These are phyloP conservation scores for Aegle marmelos DNA, from an alignment of 345 rosid genomes.

Conservation along the genomic window DNA sequence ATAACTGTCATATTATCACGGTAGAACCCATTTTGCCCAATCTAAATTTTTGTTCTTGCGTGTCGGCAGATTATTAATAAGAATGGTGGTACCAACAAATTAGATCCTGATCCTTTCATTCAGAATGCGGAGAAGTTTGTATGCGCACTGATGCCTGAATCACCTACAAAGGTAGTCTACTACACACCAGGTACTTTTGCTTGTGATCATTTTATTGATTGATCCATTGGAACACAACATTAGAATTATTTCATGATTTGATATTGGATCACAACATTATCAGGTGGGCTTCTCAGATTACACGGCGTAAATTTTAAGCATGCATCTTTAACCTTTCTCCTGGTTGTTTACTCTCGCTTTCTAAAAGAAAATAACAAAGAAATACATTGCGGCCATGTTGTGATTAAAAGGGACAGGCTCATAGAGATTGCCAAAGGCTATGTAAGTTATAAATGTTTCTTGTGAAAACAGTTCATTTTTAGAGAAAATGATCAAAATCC, in stretches of 20 bases:
- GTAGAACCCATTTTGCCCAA: neutral
- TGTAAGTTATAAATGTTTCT: conserved; percentile 27
- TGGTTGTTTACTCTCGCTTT: conserved; percentile 37
- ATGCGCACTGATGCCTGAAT: conserved; percentile 52
- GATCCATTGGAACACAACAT: neutral
- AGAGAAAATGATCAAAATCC: too few species aligned
- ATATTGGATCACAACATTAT: too few species aligned
- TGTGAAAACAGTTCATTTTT: neutral
- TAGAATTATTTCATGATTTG: too few species aligned
- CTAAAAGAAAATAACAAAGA: conserved; percentile 13
- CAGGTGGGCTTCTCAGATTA: conserved; percentile 53
- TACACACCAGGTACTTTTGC: conserved; percentile 43
- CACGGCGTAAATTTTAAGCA: conserved; percentile 49
- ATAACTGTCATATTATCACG: neutral
- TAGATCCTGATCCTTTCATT: conserved; percentile 18
- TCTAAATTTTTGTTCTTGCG: neutral
- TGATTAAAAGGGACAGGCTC: conserved; percentile 23
- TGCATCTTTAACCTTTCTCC: conserved; percentile 49
- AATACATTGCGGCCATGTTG: conserved; percentile 33
- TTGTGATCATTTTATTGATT: neutral
- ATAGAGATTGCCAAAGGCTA: conserved; percentile 32
- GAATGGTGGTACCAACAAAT: neutral
- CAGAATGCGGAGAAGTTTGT: conserved; percentile 38
- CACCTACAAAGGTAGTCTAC: conserved; percentile 39
- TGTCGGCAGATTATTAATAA: conserved; percentile 21